Conservation (phyloP, 169 alveolate genomes). For the Eimeria brunetti region DNA sequence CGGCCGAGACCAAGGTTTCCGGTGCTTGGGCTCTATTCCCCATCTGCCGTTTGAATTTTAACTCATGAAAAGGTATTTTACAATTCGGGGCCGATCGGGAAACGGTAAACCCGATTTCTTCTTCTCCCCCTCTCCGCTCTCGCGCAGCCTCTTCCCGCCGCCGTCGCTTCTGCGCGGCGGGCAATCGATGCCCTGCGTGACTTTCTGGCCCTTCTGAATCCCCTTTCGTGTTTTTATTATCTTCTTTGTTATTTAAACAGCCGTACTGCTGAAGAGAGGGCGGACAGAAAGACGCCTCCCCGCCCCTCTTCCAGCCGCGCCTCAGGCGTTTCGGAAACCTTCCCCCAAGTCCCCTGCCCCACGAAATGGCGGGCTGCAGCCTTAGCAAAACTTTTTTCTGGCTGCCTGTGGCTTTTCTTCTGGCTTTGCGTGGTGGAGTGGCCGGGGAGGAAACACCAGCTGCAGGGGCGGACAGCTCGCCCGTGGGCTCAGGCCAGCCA, state of each 20-base stretch:
- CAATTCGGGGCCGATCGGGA: not conserved
- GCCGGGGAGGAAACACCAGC: not conserved
- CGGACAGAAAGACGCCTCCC: not conserved
- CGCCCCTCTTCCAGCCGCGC: not conserved
- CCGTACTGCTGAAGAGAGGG: not conserved
- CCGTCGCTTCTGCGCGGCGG: not conserved
- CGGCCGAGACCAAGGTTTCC: not conserved
- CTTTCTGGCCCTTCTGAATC: not conserved
- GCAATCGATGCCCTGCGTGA: not conserved
- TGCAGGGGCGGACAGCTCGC: not conserved
- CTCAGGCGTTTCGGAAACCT: not conserved
- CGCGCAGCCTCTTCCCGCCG: not conserved
- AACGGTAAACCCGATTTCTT: not conserved
- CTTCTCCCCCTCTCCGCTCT: not conserved
- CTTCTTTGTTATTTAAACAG: not conserved
- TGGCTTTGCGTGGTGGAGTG: not conserved
- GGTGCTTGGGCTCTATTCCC: not conserved
- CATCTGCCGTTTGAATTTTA: not conserved
- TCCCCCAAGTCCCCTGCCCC: not conserved
- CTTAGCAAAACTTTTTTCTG: not conserved
- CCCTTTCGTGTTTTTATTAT: not conserved
- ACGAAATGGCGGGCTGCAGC: not conserved
- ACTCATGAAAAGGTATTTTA: not conserved
- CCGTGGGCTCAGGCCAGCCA: not conserved
- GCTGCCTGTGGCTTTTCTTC: slow-evolving; percentile 10